Evolutionary conservation across 805 yeast species (phyloP).

Genomic region (Ogataea saltuana): DNA sequence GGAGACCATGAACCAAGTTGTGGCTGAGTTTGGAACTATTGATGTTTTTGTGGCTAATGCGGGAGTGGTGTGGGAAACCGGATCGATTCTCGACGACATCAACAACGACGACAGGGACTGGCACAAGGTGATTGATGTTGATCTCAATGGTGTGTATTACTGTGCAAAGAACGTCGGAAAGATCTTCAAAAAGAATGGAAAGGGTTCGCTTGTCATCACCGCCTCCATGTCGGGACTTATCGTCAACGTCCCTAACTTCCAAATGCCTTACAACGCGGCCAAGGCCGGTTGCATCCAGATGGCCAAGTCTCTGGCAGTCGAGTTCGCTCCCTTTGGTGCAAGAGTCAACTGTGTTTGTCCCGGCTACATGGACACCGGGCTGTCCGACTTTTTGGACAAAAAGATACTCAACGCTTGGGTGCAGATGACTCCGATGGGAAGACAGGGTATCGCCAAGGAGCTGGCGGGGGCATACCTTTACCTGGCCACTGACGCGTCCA

Average conservation of each 20-base stretch:
- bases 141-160: slow-evolving; percentile 51
- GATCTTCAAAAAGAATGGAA: slow-evolving; percentile 48
- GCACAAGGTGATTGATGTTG: slow-evolving; percentile 50
- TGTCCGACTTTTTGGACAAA: slow-evolving; percentile 35
- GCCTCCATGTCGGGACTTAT: slow-evolving; percentile 59
- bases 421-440: slow-evolving; percentile 45
- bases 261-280: slow-evolving; percentile 51
- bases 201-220: slow-evolving; percentile 52
- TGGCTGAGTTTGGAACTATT: slow-evolving; percentile 41
- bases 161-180: slow-evolving; percentile 53
- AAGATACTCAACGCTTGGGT: slow-evolving; percentile 34
- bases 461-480: slow-evolving; percentile 54
- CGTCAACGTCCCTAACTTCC: slow-evolving; percentile 54
- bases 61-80: slow-evolving; percentile 39
- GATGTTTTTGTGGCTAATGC: slow-evolving; percentile 46
- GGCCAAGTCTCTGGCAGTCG: slow-evolving; percentile 49
- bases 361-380: slow-evolving; percentile 52
- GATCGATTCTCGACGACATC: slow-evolving; percentile 35
- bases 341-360: slow-evolving; percentile 55
- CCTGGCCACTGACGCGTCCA: slow-evolving; percentile 53
- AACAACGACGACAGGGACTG: slow-evolving; percentile 37
- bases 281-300: slow-evolving; percentile 52
- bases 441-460: slow-evolving; percentile 53
- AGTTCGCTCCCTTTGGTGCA: slow-evolving; percentile 48
- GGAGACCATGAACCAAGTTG: slow-evolving; percentile 34